Base-by-base conservation (phyloP, 345 rosid genomes). In the Punica granatum region DNA sequence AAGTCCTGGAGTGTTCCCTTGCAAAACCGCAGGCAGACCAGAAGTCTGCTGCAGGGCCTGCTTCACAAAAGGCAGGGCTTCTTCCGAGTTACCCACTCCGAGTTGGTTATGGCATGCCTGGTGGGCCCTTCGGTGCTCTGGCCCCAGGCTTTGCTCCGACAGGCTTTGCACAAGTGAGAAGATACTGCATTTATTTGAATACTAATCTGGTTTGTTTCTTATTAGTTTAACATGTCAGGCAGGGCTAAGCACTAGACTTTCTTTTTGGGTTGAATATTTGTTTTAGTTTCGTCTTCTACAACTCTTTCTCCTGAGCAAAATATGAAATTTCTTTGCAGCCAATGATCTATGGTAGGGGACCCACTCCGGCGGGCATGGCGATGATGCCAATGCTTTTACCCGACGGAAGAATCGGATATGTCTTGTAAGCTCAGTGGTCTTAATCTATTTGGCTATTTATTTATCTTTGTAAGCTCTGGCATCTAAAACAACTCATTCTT, bases 371-470 rank as follows among this genome's bases (percentile, higher is more conserved):
- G 69, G 96, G 95, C 60, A 91, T 94, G 97, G 83, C 97, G 44
- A 94, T 94, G 99, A 79, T 86, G 92, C 97, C 96, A 26, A 91
- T 94, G 88, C 85, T 94, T 83, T 76, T 94, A 64, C 99, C 97
- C 30, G 96, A 94, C 73, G 99, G 97, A 75, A 86, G 97, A 77
- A 82, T 94, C 41, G 99, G 97, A 82, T 91, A 94, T 51, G 97
- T 89, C 70, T 76, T 91, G 99, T 94, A 74, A 89, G 99, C 74
- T 67, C 26, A 36, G 23, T 14, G 15, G n/a, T 36, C 53, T 34
- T 44, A 53, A 63, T 37, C 64, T 28, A 28, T 56, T 28, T 7
- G 5, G 23, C 34, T 56, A 13, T 9, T 62, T 14, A 8, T 34
- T n/a, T n/a, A 5, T 37, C 10, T 58, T 31, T 28, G 8, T 68